A percentile compares a stretch with the other conserved stretches of the same genome.
Conservation (phyloP, 192 early-diverging fungal species). For the Coemansia erecta region DNA sequence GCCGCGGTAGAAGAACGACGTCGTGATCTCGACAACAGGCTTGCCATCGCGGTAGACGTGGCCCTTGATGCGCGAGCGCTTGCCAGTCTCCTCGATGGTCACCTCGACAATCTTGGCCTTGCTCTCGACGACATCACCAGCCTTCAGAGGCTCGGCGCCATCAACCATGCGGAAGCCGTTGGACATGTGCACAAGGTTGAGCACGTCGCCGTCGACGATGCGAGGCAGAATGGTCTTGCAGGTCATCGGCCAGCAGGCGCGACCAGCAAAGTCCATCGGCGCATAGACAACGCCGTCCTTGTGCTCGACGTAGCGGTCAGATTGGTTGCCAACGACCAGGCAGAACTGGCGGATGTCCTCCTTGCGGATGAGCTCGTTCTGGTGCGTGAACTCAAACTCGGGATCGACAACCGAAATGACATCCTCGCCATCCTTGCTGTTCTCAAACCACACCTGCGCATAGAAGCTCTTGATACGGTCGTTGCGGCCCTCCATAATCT, state of each 20-base stretch:
- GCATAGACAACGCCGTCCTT: conserved; percentile 90
- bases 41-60: conserved; percentile 68
- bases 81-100: conserved; percentile 85
- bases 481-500: conserved; percentile 39
- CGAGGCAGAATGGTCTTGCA: conserved; percentile 91
- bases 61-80: conserved; percentile 88
- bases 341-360: conserved; percentile 88
- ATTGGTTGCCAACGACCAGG: conserved; percentile 62
- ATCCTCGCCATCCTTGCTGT: conserved; percentile 48
- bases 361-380: conserved; percentile 74
- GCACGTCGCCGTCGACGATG: conserved; percentile 90
- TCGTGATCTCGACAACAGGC: conserved; percentile 83
- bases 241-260: conserved; percentile 76
- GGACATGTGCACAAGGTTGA: conserved; percentile 88
- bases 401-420: conserved; percentile 62
- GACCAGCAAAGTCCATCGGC: conserved; percentile 61
- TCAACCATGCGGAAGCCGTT: conserved; percentile 90
- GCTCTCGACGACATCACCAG: conserved; percentile 83
- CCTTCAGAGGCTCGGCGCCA: conserved; percentile 65
- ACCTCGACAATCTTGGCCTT: conserved; percentile 82
- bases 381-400: conserved; percentile 66
- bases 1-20: conserved; percentile 92
- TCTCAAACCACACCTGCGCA: conserved; percentile 76
- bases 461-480: conserved; percentile 90
- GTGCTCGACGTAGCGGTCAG: conserved; percentile 79